Evolutionary conservation across 2,329 filamentous ascomycete genomes (phyloP).

Genomic region (Claviceps cyperi): DNA sequence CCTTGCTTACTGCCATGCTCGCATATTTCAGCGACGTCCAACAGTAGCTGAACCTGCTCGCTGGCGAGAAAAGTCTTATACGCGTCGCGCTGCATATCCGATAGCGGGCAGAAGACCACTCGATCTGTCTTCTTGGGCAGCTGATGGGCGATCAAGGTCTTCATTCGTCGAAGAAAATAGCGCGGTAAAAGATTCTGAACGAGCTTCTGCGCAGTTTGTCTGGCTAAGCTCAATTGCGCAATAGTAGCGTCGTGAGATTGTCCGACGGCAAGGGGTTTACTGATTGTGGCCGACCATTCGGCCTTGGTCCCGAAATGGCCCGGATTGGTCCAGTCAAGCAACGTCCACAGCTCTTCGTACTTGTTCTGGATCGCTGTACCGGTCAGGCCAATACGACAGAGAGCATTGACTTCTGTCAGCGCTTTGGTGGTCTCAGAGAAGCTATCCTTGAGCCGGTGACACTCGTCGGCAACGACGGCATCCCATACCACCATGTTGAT

Average conservation of each 20-base stretch:
- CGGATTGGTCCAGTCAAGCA: slow-evolving; percentile 93
- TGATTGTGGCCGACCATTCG: slow-evolving; percentile 69
- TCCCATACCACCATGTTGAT: slow-evolving; percentile 89
- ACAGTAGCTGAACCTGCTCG: slow-evolving; percentile 54
- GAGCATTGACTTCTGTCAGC: slow-evolving; percentile 79
- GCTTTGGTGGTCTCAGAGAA: slow-evolving; percentile 65
- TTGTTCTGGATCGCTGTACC: slow-evolving; percentile 97
- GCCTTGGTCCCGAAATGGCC: slow-evolving; percentile 48
- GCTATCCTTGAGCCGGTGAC: slow-evolving; percentile 74
- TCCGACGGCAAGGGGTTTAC: slow-evolving; percentile 66
- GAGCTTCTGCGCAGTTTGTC: slow-evolving; percentile 70
- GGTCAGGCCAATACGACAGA: slow-evolving; percentile 85
- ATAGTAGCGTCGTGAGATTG: slow-evolving; percentile 87
- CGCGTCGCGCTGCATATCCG: slow-evolving; percentile 62
- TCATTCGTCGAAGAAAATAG: slow-evolving; percentile 87
- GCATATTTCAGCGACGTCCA: slow-evolving; percentile 52
- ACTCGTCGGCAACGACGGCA: slow-evolving; percentile 87
- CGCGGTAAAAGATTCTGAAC: slow-evolving; percentile 76
- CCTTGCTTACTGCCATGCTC: slow-evolving; percentile 51
- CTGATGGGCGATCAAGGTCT: slow-evolving; percentile 80
- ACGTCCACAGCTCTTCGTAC: slow-evolving; percentile 92
- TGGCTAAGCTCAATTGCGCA: slow-evolving; percentile 64
- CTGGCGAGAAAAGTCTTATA: slow-evolving; percentile 69
- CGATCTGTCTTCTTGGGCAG: slow-evolving; percentile 88
- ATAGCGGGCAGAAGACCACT: slow-evolving; percentile 89